Evolutionary conservation across 805 yeast genomes (phyloP), one percentile per base, ranked within the genome.

Genomic region (Saccharomyces jurei): DNA sequence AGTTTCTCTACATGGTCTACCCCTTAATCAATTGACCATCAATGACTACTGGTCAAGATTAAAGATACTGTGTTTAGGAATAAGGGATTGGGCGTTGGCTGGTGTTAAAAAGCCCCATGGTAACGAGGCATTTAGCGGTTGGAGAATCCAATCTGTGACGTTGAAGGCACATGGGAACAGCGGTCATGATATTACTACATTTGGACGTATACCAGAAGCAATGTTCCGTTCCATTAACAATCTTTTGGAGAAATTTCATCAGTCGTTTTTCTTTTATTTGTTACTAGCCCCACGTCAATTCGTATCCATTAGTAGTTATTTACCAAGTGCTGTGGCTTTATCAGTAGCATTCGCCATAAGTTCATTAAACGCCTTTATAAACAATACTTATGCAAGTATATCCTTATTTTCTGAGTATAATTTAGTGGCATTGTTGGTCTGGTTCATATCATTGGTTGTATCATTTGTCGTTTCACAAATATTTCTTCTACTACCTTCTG

Each of bases 81-180:
- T 94, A n/a, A 70, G 78, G 54, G 79, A 80, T 49, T 80, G 88
- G 64, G 81, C 91, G 3, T 64, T 82, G 5, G 78, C 96, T 0
- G 98, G 98, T 1, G 68, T 87, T 28, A 75, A 72, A 51, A 74
- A 73, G 4, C 76, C 79, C 0, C 77, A 83, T 46, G 88, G 94
- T n/a, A 83, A 90, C 61, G 97, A 92, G 66, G 89, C 92, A 13
- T 94, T 92, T 66, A 85, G 94, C 52, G 97, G 98, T 4, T 94
- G 96, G 96, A 86, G 95, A 67, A 87, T 94, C 55, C 98, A 92
- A 70, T 86, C 98, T 0, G 69, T 94, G 22, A 88, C 97, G 0
- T 65, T 94, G 32, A 79, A 80, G 53, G 98, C 96, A 0, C 72
- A 69, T 31, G 89, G 87, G 1, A 75, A 76, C 0, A 86, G 87